Percentiles rank a stretch among this genome's conserved stretches.
phyloP scores from a whole-genome alignment of 163 green algal genomes.

The Scenedesmus sp. region DNA sequence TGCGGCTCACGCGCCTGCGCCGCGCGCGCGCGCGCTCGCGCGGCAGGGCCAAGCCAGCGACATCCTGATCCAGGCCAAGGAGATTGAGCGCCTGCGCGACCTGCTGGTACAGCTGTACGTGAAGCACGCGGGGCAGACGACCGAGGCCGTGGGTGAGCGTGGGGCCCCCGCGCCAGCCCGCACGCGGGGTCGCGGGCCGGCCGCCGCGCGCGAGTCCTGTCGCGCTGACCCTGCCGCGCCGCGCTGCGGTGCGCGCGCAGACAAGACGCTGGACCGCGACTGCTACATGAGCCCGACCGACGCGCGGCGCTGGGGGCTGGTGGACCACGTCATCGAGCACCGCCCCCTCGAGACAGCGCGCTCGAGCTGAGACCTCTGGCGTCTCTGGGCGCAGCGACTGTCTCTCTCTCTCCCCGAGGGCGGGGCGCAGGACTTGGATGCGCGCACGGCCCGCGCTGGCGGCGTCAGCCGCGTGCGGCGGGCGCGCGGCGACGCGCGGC shows the following conservation, averaged over 20 bases:
- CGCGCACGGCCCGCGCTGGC: too few species aligned
- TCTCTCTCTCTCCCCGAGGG: too few species aligned
- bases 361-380: slow-evolving; percentile 40
- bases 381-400: too few species aligned
- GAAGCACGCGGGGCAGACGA: slow-evolving; percentile 81
- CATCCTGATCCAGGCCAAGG: slow-evolving; percentile 93
- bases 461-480: too few species aligned
- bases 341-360: slow-evolving; percentile 49
- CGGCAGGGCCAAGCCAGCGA: slow-evolving; percentile 88
- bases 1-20: too few species aligned
- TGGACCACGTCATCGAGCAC: slow-evolving; percentile 86
- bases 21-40: background rate
- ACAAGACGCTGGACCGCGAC: slow-evolving; percentile 85
- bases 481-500: too few species aligned
- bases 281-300: slow-evolving; percentile 85
- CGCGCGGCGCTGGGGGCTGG: slow-evolving; percentile 82
- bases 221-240: too few species aligned
- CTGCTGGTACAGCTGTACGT: slow-evolving; percentile 86
- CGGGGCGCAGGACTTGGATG: too few species aligned
- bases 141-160: slow-evolving; percentile 50
- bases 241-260: slow-evolving; percentile 58
- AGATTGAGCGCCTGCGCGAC: slow-evolving; percentile 89
- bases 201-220: too few species aligned
- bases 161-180: too few species aligned
- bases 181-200: too few species aligned